Base-by-base conservation (phyloP, 1,284 basidiomycete species). In the Omphalotus olearius region DNA sequence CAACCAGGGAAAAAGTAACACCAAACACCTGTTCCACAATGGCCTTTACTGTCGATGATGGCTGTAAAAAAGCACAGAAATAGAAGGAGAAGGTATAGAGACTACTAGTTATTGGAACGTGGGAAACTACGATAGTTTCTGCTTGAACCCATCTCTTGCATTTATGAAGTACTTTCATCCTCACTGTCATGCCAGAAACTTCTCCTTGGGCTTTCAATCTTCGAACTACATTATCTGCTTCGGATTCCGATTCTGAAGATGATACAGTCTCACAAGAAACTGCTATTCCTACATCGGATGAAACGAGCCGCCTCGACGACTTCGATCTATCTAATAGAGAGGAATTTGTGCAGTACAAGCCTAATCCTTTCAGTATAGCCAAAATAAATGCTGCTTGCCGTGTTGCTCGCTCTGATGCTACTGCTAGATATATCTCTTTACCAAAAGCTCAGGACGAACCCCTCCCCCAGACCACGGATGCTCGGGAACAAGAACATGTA, bases 321-420 rank as follows among this genome's bases (percentile, higher is more conserved):
- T 62, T 89, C 41, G 84, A 88, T 59, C 66, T 88, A 1, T 75
- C 80, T 0, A 64, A 68, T 2, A 71, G 86, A 40, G 65, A 74
- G 43, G 86, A 88, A 50, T 64, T 70, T 25, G 85, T 80, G 0
- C 61, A 68, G 3, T 87, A 80, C 67, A 84, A 78, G 45, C 76
- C 83, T 0, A 89, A 86, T 60, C 86, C 87, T 0, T 89, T 86
- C 76, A 79, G 76, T 45, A 87, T 89, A 50, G 86, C 86, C 1
- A 85, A 80, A 59, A 78, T 85, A 33, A 88, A 89, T 59, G 86
- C 86, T 45, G 76, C 78, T 0, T 70, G 71, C 33, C 76, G 85
- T 18, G 41, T 62, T 36, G 51, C 51, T 45, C 26, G 37, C n/a
- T 20, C 16, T 25, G 23, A 23, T 23, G 14, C 36, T 33, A 14